Percentiles rank a stretch among this genome's conserved stretches.
These are phyloP conservation scores for Emericellopsis cladophorae DNA, from an alignment of 2,329 filamentous ascomycete species.

Conservation along the genomic window DNA sequence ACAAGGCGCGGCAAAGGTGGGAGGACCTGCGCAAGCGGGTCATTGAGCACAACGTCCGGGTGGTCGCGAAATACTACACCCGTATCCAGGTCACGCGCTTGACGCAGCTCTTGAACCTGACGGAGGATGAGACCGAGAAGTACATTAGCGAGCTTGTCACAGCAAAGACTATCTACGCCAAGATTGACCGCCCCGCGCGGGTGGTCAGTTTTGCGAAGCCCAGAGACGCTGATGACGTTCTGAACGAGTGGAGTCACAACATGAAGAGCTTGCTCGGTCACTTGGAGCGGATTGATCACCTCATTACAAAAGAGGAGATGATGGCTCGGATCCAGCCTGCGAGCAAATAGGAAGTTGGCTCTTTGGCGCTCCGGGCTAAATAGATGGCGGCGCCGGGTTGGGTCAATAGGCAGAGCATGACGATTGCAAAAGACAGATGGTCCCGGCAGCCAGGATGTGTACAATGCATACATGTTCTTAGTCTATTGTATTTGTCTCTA, in stretches of 20 bases:
- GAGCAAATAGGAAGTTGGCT: conserved; percentile 18
- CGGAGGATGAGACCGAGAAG: conserved; percentile 94
- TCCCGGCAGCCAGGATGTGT: background rate
- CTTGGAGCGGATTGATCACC: conserved; percentile 84
- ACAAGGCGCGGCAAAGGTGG: conserved; percentile 79
- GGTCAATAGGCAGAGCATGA: background rate
- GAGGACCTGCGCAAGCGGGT: conserved; percentile 93
- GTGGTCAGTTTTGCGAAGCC: conserved; percentile 93
- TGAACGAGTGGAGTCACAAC: conserved; percentile 98
- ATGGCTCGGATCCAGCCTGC: conserved; percentile 88
- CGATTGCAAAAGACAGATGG: conserved; percentile 5
- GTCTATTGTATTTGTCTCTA: background rate
- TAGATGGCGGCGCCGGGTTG: background rate
- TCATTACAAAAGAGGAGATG: conserved; percentile 99
- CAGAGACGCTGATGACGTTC: conserved; percentile 83
- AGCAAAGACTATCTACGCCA: conserved; percentile 94
- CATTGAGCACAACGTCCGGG: conserved; percentile 97
- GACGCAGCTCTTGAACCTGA: conserved; percentile 80
- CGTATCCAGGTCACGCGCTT: conserved; percentile 87
- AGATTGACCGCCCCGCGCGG: conserved; percentile 87
- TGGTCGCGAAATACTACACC: conserved; percentile 97
- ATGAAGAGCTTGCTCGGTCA: conserved; percentile 87
- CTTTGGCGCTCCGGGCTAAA: background rate
- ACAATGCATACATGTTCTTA: background rate
- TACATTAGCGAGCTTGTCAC: conserved; percentile 97